Evolutionary conservation across 345 rosid species (phyloP), one percentile per base, ranked within the genome.

Genomic region (Lepidium africanum): DNA sequence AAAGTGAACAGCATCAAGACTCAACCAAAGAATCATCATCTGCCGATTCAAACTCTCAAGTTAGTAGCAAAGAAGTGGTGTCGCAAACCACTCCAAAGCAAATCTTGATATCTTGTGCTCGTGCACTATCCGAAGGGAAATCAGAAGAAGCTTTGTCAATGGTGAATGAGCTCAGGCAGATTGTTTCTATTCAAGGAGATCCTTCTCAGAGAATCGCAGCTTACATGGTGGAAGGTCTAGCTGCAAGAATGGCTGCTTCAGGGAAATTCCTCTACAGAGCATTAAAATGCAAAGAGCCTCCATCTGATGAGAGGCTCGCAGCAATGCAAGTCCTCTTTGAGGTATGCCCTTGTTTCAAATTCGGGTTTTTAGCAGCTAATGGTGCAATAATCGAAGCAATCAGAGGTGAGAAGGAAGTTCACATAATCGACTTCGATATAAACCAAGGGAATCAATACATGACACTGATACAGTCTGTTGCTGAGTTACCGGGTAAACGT

Each of bases 261-360:
- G 99, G 99, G 16, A 94, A 82, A 64, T 85, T 67, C 54, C 86
- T 94, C 11, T 94, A 94, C 75, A 89, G 75, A 79, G 85, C 99
- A 59, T 76, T 94, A 67, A 94, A 82, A 80, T 94, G 99, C 85
- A 94, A 94, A 79, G 99, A 91, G 77, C 96, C 99, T 66, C 99
- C 99, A 63, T 82, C 96, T 15, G 81, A 81, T 36, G 97, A 94
- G 71, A 84, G 97, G 79, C 95, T 94, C 27, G 97, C 99, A 47
- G 99, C 99, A 0, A 94, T 94, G 99, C 99, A 94, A 70, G 89
- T 94, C 49, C 91, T 94, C 57, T 91, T 94, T 58, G 99, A 94
- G 81, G 81, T 91, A 14, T 94, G 99, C 81, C 99, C 99, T 42
- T 94, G 99, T 76, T 94, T 94, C 77, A 89, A 85, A 21, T 94